Evolutionary conservation across 768 basidiomycete species (phyloP).

Genomic region (Suillus fuscotomentosus): DNA sequence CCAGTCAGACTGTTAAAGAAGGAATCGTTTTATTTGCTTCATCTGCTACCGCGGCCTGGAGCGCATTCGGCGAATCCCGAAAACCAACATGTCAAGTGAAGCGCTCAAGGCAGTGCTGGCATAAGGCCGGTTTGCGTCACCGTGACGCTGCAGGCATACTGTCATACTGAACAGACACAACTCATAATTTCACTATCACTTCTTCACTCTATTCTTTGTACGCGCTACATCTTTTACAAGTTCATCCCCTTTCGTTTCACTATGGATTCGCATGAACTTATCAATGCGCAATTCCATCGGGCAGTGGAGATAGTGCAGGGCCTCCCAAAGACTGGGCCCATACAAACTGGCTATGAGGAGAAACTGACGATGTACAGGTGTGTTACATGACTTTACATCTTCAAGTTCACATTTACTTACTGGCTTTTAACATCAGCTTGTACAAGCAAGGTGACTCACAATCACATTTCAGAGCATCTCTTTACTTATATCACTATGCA

Average conservation of each 20-base stretch:
- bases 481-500: neutral
- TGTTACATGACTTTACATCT: slow-evolving; percentile 14
- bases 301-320: slow-evolving; percentile 94
- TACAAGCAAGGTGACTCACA: slow-evolving; percentile 81
- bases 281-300: slow-evolving; percentile 86
- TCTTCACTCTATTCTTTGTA: neutral
- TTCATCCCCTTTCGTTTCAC: neutral
- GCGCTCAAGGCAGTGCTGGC: neutral
- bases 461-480: slow-evolving; percentile 9
- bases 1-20: neutral
- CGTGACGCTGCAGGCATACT: neutral
- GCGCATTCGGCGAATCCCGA: neutral
- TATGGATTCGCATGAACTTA: slow-evolving; percentile 62
- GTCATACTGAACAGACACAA: neutral
- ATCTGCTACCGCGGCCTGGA: neutral
- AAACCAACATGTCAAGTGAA: neutral
- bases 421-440: slow-evolving; percentile 46
- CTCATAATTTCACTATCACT: neutral
- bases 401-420: slow-evolving; percentile 1
- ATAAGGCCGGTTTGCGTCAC: neutral
- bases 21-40: too few relatives aligned
- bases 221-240: neutral
- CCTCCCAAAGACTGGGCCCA: slow-evolving; percentile 90
- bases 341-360: slow-evolving; percentile 95
- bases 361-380: slow-evolving; percentile 93